Percentiles rank a stretch among this genome's conserved stretches.
phyloP scores from a whole-genome alignment of 139 green algal species.

The Pseudopediastrum boryanum region DNA sequence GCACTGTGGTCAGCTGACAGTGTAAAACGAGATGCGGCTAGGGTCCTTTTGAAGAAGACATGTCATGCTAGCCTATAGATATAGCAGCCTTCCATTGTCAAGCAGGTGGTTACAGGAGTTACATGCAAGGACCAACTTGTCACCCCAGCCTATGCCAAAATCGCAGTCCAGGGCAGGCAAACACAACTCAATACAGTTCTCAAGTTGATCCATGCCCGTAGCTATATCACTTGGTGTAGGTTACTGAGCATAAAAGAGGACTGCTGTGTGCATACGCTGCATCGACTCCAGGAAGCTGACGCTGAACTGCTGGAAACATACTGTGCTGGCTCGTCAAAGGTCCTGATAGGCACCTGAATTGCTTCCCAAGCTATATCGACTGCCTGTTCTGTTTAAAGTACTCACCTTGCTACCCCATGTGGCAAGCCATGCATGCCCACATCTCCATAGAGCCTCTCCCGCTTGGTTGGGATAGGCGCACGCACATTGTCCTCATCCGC shows the following conservation, averaged over 20 bases:
- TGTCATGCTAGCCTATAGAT: too few species aligned
- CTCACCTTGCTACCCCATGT: constrained; percentile 1
- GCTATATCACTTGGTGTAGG: not conserved
- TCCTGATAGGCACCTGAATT: not conserved
- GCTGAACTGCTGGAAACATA: not conserved
- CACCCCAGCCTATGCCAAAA: too few species aligned
- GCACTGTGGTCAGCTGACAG: too few species aligned
- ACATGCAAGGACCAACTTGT: too few species aligned
- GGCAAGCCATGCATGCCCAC: constrained; percentile 16
- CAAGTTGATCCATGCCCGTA: too few species aligned
- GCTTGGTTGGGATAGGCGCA: constrained; percentile 54
- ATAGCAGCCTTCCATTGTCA: too few species aligned
- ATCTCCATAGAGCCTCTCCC: constrained; percentile 72
- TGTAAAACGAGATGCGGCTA: too few species aligned
- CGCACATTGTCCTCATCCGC: constrained; percentile 32
- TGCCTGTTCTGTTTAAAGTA: not conserved
- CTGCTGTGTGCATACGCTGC: not conserved
- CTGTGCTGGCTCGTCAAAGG: not conserved
- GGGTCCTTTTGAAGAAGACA: too few species aligned
- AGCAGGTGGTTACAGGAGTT: too few species aligned
- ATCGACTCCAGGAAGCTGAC: not conserved
- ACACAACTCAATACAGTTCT: too few species aligned
- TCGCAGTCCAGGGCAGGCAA: too few species aligned
- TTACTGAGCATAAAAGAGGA: not conserved
- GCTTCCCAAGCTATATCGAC: not conserved